These are phyloP conservation scores for Cyberlindnera euphorbiae DNA, from an alignment of 805 yeast species.

Conservation along the genomic window DNA sequence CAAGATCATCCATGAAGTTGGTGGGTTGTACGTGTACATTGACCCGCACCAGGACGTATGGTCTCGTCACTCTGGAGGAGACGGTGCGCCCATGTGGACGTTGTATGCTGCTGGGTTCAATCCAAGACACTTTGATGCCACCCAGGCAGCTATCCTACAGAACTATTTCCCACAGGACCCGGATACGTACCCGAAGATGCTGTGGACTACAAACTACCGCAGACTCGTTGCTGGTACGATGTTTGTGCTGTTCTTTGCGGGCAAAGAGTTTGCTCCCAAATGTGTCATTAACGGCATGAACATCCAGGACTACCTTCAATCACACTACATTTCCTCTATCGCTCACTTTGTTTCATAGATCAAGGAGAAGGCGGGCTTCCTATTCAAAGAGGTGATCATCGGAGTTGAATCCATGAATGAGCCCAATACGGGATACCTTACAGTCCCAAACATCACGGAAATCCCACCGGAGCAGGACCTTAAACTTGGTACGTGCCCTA, in stretches of 20 bases:
- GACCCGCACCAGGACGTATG: conserved; percentile 96
- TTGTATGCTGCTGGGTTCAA: conserved; percentile 82
- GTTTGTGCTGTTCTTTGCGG: conserved; percentile 85
- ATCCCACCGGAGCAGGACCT: conserved; percentile 62
- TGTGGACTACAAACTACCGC: conserved; percentile 87
- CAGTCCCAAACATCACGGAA: conserved; percentile 47
- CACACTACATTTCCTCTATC: conserved; percentile 54
- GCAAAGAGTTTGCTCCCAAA: conserved; percentile 71
- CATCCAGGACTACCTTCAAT: conserved; percentile 74
- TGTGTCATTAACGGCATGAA: conserved; percentile 65
- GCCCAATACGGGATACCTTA: conserved; percentile 74
- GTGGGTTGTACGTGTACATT: conserved; percentile 72
- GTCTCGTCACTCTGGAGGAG: conserved; percentile 85
- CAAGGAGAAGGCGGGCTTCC: conserved; percentile 35
- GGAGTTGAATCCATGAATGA: conserved; percentile 87
- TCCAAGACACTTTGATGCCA: conserved; percentile 62
- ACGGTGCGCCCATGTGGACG: conserved; percentile 95
- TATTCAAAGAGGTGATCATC: conserved; percentile 47
- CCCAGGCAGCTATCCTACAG: conserved; percentile 81
- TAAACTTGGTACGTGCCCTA: conserved; percentile 77
- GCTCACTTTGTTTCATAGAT: conserved; percentile 40
- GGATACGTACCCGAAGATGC: conserved; percentile 67
- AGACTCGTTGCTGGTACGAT: conserved; percentile 72
- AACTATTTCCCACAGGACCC: conserved; percentile 40
- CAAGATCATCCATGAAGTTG: conserved; percentile 50